These are phyloP conservation scores for Basipetospora sp. DNA, from an alignment of 2,329 filamentous ascomycete genomes.

Conservation along the genomic window DNA sequence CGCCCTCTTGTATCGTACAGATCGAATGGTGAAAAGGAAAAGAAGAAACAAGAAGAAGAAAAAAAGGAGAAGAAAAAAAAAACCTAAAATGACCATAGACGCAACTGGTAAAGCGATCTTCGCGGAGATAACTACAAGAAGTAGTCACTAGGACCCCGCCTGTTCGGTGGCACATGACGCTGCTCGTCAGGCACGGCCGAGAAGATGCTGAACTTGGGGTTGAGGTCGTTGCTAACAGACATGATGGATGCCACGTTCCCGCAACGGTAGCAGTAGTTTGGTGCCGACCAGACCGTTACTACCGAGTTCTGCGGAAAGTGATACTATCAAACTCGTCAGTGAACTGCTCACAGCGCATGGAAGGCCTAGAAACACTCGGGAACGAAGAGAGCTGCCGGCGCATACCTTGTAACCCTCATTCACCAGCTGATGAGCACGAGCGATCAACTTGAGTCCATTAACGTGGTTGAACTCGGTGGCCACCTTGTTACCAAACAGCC, in stretches of 20 bases:
- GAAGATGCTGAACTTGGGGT: conserved; percentile 87
- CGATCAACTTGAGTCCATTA: conserved; percentile 87
- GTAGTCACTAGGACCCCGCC: conserved; percentile 54
- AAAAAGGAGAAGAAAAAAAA: not conserved
- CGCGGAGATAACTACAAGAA: conserved; percentile 37
- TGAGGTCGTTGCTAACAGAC: conserved; percentile 71
- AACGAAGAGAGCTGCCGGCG: not conserved
- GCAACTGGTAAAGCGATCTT: no score
- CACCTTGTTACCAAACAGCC: conserved; percentile 93
- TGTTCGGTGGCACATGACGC: conserved; percentile 61
- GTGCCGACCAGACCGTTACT: conserved; percentile 94
- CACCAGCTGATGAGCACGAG: conserved; percentile 93
- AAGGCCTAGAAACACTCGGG: no score
- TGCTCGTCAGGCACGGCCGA: conserved; percentile 76
- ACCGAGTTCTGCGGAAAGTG: conserved; percentile 92
- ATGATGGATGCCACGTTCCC: conserved; percentile 96
- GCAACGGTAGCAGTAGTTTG: conserved; percentile 89
- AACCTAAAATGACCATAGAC: no score
- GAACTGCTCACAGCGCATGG: not conserved
- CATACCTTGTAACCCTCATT: conserved; percentile 92
- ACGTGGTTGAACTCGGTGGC: conserved; percentile 96
- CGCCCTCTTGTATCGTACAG: no score
- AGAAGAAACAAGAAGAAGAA: no score
- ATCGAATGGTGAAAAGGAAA: no score
- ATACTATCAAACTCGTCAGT: conserved; percentile 40